Evolutionary conservation across 495 filamentous ascomycete genomes (phyloP), one percentile per base, ranked within the genome.

Genomic region (Penicillium argentinense): DNA sequence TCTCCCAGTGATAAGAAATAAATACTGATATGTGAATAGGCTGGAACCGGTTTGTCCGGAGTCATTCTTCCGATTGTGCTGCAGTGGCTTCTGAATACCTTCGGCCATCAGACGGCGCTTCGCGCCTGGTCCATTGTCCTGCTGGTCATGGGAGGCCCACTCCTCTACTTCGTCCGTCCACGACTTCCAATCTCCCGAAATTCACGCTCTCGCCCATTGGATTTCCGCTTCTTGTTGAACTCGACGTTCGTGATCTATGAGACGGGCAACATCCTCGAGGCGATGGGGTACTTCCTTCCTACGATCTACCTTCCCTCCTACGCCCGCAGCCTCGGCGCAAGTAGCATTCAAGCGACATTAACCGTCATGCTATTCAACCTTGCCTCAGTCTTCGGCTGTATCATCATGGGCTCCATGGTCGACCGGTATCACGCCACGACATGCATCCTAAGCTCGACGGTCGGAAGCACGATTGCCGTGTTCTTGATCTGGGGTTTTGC

Each of bases 401-500:
- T 88, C 0, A 50, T 72, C 39, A 78, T 83, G 69, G 82, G 85
- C 11, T 47, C 57, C 7, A 59, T 86, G 28, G 69, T 73, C 19
- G 83, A 87, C 45, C 67, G 73, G 2, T 66, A 76, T 44, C 70
- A 83, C 38, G 74, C 80, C 12, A 77, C 78, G 0, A 81, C 67
- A 1, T 78, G 76, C 36, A 71, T 87, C 27, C 55, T 83, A 2
- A 45, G 79, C 1, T 78, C 76, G 1, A 73, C 79, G 1, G 39
- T 77, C 5, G 83, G 81, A 1, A 72, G 77, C 9, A 68, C 76
- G 3, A 22, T 80, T 8, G 68, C 76, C 0, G 75, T 85, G 0
- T 83, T 88, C 50, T 16, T 86, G n/a, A 54, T 87, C 30, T 88
- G 85, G 84, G 85, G 83, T 0, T 61, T 87, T 12, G 67, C 81